These are phyloP conservation scores for Oidium heveae DNA, from an alignment of 2,329 filamentous ascomycete species.

Conservation along the genomic window DNA sequence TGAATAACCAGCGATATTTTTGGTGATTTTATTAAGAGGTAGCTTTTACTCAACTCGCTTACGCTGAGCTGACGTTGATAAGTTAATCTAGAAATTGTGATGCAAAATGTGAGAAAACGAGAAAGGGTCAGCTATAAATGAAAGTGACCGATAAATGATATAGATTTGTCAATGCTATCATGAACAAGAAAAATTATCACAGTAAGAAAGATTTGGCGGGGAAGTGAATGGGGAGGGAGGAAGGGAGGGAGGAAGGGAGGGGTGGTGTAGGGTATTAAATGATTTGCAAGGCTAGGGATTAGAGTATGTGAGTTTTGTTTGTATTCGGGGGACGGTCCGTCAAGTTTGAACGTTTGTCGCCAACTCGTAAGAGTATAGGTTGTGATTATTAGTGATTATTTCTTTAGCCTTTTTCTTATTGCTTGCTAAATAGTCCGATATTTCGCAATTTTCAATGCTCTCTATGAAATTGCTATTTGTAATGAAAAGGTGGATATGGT, in stretches of 20 bases:
- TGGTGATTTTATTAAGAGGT: neutral
- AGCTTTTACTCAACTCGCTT: neutral
- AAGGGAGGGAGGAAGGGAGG: too few species aligned
- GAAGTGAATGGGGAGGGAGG: too few species aligned
- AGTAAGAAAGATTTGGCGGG: neutral
- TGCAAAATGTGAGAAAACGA: neutral
- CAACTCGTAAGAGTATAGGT: neutral
- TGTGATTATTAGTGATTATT: neutral
- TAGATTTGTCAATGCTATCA: neutral
- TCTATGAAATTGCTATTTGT: neutral
- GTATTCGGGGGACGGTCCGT: neutral
- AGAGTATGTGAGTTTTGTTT: neutral
- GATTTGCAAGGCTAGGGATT: neutral
- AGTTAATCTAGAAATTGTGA: neutral
- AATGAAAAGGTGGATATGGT: neutral
- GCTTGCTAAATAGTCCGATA: neutral
- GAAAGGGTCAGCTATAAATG: neutral
- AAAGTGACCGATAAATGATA: neutral
- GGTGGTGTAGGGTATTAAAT: neutral
- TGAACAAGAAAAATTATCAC: neutral
- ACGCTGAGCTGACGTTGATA: neutral
- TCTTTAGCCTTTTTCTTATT: neutral
- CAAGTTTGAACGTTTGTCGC: neutral
- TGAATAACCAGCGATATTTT: constrained; percentile 12
- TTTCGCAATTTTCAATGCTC: neutral